Base-by-base conservation (phyloP, 169 alveolate genomes). In the Eimeria praecox region DNA sequence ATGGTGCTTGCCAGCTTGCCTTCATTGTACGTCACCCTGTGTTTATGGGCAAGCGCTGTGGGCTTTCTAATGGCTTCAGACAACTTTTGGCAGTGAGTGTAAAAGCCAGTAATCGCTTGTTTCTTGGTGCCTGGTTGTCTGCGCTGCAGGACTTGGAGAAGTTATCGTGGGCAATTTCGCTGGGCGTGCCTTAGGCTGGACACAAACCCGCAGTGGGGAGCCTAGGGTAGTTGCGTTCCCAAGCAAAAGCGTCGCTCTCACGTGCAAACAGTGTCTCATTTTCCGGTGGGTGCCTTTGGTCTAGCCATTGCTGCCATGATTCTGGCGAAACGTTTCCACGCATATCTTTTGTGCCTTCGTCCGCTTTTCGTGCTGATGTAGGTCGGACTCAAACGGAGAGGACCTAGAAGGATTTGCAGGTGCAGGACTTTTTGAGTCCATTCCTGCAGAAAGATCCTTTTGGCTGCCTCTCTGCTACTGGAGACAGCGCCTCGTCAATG, bases 351-450 rank as follows among this genome's bases (percentile, higher is more conserved):
- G 38, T 38, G 49, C 52, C n/a, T 44, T 38, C 3, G 35, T 33
- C 27, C n/a, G 83, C 38, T 35, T 33, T 75, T 89, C 95, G 86
- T 92, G 95, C 96, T 96, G 97, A 80, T 97, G 97, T 91, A 97
- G 99, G 90, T 97, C 98, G 83, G 99, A 98, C 94, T 97, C 99
- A 64, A 98, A 98, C 94, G 98, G 98, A 40, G 99, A 98, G 94
- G 99, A 98, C 96, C 97, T 98, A n/a, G 98, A 97, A 95, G 99
- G 99, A 6, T 98, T 98, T 78, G 99, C 99, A 2, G 99, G 99
- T 12, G 99, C 99, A 33, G 99, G 99, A 18, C 98, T 98, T 40
- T 98, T 98, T 94, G 99, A 98, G 95, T 97, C 99, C 35, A 96
- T 98, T 52, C 97, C 99, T 18, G 98, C 97, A 20, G 95, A 91